These are phyloP conservation scores for Pyricularia sp. DNA, from an alignment of 2,329 filamentous ascomycete species.

Conservation along the genomic window DNA sequence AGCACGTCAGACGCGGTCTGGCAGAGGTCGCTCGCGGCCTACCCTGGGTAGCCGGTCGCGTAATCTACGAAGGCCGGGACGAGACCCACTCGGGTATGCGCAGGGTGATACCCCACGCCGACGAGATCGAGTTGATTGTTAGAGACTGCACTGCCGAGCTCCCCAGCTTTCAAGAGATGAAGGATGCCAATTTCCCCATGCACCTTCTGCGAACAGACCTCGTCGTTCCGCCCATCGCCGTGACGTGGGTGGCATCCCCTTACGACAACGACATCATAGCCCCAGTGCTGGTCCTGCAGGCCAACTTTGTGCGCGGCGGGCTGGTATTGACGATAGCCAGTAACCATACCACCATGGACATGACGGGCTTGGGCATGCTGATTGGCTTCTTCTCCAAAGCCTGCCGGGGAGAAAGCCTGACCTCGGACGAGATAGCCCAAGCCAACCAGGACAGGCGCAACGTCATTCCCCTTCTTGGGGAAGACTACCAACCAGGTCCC, in stretches of 20 bases:
- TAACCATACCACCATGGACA: slow-evolving; percentile 15
- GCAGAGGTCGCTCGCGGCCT: slow-evolving; percentile 12
- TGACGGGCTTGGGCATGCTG: slow-evolving; percentile 13
- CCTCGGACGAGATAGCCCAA: slow-evolving; percentile 27
- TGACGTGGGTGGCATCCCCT: slow-evolving; percentile 27
- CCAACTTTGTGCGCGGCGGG: slow-evolving; percentile 11
- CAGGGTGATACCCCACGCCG: slow-evolving; percentile 26
- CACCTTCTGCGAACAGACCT: slow-evolving; percentile 35
- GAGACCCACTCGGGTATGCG: slow-evolving; percentile 21
- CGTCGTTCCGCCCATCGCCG: slow-evolving; percentile 14
- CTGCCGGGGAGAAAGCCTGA: slow-evolving; percentile 33
- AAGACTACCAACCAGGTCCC: slow-evolving; percentile 20
- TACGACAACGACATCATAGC: slow-evolving; percentile 11
- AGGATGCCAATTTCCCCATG: slow-evolving; percentile 31
- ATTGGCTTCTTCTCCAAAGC: slow-evolving; percentile 35
- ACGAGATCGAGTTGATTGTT: slow-evolving; percentile 24
- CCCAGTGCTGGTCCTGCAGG: slow-evolving; percentile 29
- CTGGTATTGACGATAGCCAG: slow-evolving; percentile 12
- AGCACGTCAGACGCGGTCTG: not conserved
- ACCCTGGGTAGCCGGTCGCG: slow-evolving; percentile 37
- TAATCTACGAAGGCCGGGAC: slow-evolving; percentile 22
- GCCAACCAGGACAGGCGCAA: slow-evolving; percentile 23
- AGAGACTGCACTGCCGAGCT: slow-evolving; percentile 14
- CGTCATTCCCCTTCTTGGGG: slow-evolving; percentile 29
- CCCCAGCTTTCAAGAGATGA: slow-evolving; percentile 22